These are phyloP conservation scores for Magnaporthiopsis incrustans DNA, from an alignment of 2,329 filamentous ascomycete species.

Conservation along the genomic window DNA sequence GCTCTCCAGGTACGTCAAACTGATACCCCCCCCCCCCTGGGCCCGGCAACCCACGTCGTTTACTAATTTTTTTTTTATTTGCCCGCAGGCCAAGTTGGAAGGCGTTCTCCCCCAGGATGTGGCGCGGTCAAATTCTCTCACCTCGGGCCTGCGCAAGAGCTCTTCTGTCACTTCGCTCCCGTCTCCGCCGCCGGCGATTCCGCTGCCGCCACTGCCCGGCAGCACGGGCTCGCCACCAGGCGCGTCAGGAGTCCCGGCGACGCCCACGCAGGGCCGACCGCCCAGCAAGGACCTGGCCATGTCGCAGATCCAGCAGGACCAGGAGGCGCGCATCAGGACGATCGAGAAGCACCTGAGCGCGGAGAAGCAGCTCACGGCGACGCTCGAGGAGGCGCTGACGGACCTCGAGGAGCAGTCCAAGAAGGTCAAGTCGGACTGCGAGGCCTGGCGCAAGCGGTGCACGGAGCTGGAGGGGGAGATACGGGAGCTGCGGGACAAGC, in stretches of 20 bases:
- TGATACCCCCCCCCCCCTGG: too few species aligned
- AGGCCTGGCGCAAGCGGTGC: slow-evolving; percentile 84
- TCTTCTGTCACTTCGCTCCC: slow-evolving; percentile 75
- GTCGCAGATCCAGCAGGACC: slow-evolving; percentile 82
- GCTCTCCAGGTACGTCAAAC: slow-evolving; percentile 60
- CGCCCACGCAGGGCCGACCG: slow-evolving; percentile 56
- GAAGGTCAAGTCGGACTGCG: slow-evolving; percentile 84
- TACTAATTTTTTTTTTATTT: not conserved
- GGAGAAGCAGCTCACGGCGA: slow-evolving; percentile 92
- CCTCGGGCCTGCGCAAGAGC: slow-evolving; percentile 74
- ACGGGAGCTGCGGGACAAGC: slow-evolving; percentile 53
- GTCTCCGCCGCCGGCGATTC: slow-evolving; percentile 89
- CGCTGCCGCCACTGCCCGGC: slow-evolving; percentile 81
- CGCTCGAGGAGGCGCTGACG: slow-evolving; percentile 88
- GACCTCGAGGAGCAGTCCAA: slow-evolving; percentile 89
- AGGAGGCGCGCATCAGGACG: slow-evolving; percentile 87
- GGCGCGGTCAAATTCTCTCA: slow-evolving; percentile 52
- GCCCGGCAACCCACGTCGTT: too few species aligned
- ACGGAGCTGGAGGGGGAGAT: slow-evolving; percentile 65
- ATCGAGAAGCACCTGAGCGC: slow-evolving; percentile 96
- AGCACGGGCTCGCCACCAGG: slow-evolving; percentile 38
- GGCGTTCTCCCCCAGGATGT: slow-evolving; percentile 30
- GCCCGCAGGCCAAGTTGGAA: slow-evolving; percentile 50
- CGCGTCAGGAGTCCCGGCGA: slow-evolving; percentile 33
- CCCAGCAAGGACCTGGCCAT: slow-evolving; percentile 72